Conservation (phyloP, 768 basidiomycete genomes). For the Chalciporus sphaerocephalus region DNA sequence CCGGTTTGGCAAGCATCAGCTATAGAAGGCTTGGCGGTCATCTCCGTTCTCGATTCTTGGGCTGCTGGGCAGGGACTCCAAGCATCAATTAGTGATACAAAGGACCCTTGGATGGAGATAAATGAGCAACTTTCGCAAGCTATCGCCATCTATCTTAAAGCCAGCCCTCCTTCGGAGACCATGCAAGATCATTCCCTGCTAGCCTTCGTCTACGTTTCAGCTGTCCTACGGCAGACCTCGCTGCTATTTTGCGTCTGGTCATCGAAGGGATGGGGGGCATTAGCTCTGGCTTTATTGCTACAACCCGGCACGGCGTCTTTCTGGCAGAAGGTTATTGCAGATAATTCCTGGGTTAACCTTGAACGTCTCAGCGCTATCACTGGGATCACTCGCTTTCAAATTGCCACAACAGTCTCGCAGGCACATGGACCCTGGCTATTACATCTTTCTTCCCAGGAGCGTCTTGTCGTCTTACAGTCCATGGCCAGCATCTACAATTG, state of each 20-base stretch:
- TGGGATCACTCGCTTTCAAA: constrained; percentile 63
- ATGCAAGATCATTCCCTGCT: constrained; percentile 59
- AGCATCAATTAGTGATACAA: constrained; percentile 45
- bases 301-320: constrained; percentile 57
- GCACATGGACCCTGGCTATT: constrained; percentile 86
- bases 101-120: constrained; percentile 74
- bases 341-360: constrained; percentile 46
- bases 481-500: constrained; percentile 74
- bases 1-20: constrained; percentile 86
- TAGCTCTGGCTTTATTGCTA: constrained; percentile 72
- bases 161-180: constrained; percentile 45
- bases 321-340: constrained; percentile 54
- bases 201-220: constrained; percentile 62
- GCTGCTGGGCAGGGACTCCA: constrained; percentile 64
- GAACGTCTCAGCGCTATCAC: constrained; percentile 68
- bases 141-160: constrained; percentile 54
- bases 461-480: constrained; percentile 64
- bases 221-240: constrained; percentile 66
- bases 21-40: constrained; percentile 79
- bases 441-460: constrained; percentile 72
- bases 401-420: constrained; percentile 61
- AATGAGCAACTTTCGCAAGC: constrained; percentile 71
- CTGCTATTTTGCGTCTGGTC: constrained; percentile 79
- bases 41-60: constrained; percentile 82
- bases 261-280: constrained; percentile 82